phyloP scores from a whole-genome alignment of 2,329 filamentous ascomycete species.

The Biscogniauxia sp. region DNA sequence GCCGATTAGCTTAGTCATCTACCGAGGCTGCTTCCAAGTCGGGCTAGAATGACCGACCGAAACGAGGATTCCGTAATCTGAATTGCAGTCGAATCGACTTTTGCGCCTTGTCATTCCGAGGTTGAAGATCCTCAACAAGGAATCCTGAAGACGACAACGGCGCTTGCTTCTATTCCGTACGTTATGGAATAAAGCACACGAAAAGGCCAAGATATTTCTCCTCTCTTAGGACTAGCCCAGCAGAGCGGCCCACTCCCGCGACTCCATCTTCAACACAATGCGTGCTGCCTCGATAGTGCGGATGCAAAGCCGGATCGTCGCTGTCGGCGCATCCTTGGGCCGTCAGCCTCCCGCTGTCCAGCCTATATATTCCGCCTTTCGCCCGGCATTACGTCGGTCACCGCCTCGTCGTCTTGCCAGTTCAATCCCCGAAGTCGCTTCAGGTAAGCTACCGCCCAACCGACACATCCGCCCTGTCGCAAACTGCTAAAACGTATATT shows the following conservation, averaged over 20 bases:
- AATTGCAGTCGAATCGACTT: background rate
- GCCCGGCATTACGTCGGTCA: constrained; percentile 11
- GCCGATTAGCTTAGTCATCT: background rate
- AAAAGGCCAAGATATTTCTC: background rate
- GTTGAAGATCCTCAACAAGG: background rate
- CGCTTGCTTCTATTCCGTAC: background rate
- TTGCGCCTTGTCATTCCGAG: background rate
- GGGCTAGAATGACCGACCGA: background rate
- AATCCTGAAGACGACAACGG: background rate
- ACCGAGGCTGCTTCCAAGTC: background rate
- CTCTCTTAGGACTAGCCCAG: background rate
- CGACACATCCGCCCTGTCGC: background rate
- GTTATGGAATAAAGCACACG: constrained; percentile 7
- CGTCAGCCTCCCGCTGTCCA: background rate
- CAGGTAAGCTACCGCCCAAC: constrained; percentile 15
- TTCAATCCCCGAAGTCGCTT: constrained; percentile 13
- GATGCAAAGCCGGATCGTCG: constrained; percentile 20
- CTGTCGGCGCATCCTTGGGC: constrained; percentile 14
- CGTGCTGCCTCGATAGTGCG: constrained; percentile 18
- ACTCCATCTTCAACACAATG: constrained; percentile 10
- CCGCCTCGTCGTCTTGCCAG: constrained; percentile 20
- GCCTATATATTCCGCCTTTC: constrained; percentile 16
- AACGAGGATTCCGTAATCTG: background rate
- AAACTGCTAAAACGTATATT: constrained; percentile 2
- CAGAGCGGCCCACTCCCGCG: constrained; percentile 10